A percentile compares a stretch with the other conserved stretches of the same genome.
Conservation (phyloP, 257 asterid genomes). For the Knoxia roxburghii region DNA sequence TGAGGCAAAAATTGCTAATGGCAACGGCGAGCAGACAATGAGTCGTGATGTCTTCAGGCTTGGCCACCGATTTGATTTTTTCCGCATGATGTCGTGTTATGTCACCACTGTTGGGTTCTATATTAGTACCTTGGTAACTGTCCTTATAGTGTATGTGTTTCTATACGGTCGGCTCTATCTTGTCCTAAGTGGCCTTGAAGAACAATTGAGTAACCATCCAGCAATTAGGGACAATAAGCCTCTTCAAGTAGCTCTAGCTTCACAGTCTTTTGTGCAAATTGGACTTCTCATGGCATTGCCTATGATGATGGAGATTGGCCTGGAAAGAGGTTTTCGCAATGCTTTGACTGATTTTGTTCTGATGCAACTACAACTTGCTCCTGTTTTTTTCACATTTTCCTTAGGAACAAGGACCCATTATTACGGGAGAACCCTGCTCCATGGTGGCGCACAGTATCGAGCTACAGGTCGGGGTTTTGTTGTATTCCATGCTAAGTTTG, state of each 20-base stretch:
- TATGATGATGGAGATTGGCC: constrained; percentile 99
- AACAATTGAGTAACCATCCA: constrained; percentile 54
- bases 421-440: constrained; percentile 84
- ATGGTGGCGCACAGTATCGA: constrained; percentile 88
- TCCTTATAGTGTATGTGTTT: constrained; percentile 74
- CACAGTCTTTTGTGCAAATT: constrained; percentile 88
- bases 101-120: constrained; percentile 93
- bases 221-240: constrained; percentile 85
- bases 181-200: constrained; percentile 87
- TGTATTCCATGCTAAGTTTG: constrained; percentile 89
- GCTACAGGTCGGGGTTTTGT: constrained; percentile 97
- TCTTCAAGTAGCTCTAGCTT: constrained; percentile 97
- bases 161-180: constrained; percentile 94
- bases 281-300: constrained; percentile 94
- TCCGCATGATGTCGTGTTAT: constrained; percentile 91
- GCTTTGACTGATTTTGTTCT: constrained; percentile 82
- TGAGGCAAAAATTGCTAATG: constrained; percentile 94
- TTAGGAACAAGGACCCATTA: constrained; percentile 91
- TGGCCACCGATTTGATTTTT: constrained; percentile 95
- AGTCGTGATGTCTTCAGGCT: constrained; percentile 94
- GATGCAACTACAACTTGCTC: constrained; percentile 91
- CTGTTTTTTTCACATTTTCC: constrained; percentile 88
- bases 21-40: constrained; percentile 93
- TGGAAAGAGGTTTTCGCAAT: constrained; percentile 78
- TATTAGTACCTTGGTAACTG: constrained; percentile 88